Conservation (phyloP, 1,139 yeast species). For the Debaryomycetaceae sp. region DNA sequence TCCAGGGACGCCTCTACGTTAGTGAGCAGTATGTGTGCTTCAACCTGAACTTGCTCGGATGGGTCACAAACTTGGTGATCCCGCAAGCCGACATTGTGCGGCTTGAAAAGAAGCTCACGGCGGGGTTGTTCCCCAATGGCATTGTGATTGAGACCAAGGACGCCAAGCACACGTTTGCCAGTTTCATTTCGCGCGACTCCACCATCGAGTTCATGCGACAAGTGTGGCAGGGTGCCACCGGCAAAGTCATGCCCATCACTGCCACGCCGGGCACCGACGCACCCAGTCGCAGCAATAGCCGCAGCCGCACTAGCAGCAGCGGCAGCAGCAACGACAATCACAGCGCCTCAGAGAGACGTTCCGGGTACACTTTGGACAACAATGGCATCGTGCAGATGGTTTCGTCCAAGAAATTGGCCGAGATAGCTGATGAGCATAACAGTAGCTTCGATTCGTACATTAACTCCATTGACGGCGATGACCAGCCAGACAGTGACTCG, state of each 20-base stretch:
- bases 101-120: slow-evolving; percentile 78
- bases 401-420: slow-evolving; percentile 7
- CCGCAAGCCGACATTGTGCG: slow-evolving; percentile 67
- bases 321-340: too few species aligned
- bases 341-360: background rate
- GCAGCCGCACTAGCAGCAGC: slow-evolving; percentile 7
- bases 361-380: slow-evolving; percentile 6
- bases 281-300: slow-evolving; percentile 5
- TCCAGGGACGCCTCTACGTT: slow-evolving; percentile 88
- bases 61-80: slow-evolving; percentile 81
- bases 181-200: slow-evolving; percentile 77
- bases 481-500: slow-evolving; percentile 8
- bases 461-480: slow-evolving; percentile 31
- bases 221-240: slow-evolving; percentile 45
- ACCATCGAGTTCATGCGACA: slow-evolving; percentile 66
- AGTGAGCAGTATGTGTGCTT: slow-evolving; percentile 81
- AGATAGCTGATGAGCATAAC: slow-evolving; percentile 8
- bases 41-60: slow-evolving; percentile 86
- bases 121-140: slow-evolving; percentile 90
- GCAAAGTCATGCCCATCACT: slow-evolving; percentile 15
- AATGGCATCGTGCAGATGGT: slow-evolving; percentile 9
- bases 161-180: slow-evolving; percentile 74
- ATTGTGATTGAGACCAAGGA: slow-evolving; percentile 69
- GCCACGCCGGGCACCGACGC: slow-evolving; percentile 7
- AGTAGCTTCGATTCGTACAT: slow-evolving; percentile 25